phyloP scores from a whole-genome alignment of 106 monocot species.

The Ottelia alismoides region DNA sequence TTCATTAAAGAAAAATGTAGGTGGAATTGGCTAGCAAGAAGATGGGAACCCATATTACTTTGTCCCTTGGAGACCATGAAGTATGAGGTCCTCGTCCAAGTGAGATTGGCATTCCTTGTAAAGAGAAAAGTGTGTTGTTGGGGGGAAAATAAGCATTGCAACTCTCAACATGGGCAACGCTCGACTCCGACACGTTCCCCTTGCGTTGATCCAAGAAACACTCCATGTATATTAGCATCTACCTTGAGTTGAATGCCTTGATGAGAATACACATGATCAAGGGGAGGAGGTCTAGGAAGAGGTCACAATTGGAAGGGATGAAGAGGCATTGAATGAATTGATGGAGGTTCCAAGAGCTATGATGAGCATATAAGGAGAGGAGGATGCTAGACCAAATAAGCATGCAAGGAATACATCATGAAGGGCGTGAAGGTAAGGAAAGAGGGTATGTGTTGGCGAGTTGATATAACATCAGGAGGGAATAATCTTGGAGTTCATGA shows the following conservation, averaged over 20 bases:
- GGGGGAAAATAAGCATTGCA: too few species aligned
- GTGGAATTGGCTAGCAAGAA: too few species aligned
- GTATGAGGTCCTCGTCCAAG: too few species aligned
- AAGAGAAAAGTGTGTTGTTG: too few species aligned
- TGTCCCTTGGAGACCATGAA: too few species aligned
- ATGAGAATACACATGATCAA: constrained; percentile 80
- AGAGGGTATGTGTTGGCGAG: constrained; percentile 59
- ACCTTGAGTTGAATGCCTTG: constrained; percentile 59
- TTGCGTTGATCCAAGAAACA: too few species aligned
- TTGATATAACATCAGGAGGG: constrained; percentile 74
- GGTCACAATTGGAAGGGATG: constrained; percentile 43
- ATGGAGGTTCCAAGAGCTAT: constrained; percentile 64
- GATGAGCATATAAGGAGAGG: constrained; percentile 53
- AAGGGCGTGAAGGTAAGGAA: constrained; percentile 59
- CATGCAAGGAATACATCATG: constrained; percentile 55
- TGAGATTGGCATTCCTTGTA: too few species aligned
- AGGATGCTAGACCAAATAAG: constrained; percentile 37
- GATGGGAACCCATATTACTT: too few species aligned
- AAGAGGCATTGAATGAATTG: constrained; percentile 68
- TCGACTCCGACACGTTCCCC: too few species aligned
- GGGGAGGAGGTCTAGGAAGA: constrained; percentile 66
- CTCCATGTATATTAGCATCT: too few species aligned
- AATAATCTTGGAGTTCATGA: constrained; percentile 54
- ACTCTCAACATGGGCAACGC: too few species aligned
- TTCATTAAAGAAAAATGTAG: too few species aligned